These are phyloP conservation scores for Plasmodium falciparum DNA, from an alignment of 169 alveolate species.

Conservation along the genomic window DNA sequence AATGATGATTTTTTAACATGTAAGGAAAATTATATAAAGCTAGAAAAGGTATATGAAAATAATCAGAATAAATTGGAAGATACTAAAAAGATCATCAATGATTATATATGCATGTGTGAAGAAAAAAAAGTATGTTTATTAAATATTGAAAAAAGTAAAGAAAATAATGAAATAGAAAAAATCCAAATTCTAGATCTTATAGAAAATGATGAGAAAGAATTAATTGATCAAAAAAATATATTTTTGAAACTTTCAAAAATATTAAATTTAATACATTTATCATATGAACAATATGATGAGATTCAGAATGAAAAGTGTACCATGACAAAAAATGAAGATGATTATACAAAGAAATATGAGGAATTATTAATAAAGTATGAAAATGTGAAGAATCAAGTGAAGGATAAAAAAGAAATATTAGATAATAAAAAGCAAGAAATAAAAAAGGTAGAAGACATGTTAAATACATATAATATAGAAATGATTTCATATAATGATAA, in stretches of 20 bases:
- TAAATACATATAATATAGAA: constrained; percentile 16
- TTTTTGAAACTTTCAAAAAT: constrained; percentile 65
- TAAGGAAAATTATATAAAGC: constrained; percentile 11
- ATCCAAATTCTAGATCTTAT: constrained; percentile 14
- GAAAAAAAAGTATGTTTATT: constrained; percentile 6
- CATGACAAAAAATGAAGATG: neutral
- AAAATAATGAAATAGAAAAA: constrained; percentile 55
- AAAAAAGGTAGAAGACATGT: neutral
- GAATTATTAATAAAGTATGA: neutral
- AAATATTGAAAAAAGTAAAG: constrained; percentile 12
- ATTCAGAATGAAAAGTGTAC: constrained; percentile 8
- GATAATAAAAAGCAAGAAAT: constrained; percentile 14
- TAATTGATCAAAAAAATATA: constrained; percentile 23
- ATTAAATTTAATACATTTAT: constrained; percentile 25
- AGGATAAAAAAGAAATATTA: neutral
- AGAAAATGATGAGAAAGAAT: constrained; percentile 42
- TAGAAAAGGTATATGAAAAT: neutral
- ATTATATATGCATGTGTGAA: constrained; percentile 7
- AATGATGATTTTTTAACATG: constrained; percentile 23
- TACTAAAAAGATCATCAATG: neutral
- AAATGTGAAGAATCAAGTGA: neutral
- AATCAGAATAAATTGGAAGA: constrained; percentile 32
- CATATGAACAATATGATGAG: constrained; percentile 31
- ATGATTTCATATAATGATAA: neutral
- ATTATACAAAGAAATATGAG: constrained; percentile 2